Percentiles rank a stretch among this genome's conserved stretches.
These are phyloP conservation scores for Ceratobasidium sp. DNA, from an alignment of 1,284 basidiomycete species.

Conservation along the genomic window DNA sequence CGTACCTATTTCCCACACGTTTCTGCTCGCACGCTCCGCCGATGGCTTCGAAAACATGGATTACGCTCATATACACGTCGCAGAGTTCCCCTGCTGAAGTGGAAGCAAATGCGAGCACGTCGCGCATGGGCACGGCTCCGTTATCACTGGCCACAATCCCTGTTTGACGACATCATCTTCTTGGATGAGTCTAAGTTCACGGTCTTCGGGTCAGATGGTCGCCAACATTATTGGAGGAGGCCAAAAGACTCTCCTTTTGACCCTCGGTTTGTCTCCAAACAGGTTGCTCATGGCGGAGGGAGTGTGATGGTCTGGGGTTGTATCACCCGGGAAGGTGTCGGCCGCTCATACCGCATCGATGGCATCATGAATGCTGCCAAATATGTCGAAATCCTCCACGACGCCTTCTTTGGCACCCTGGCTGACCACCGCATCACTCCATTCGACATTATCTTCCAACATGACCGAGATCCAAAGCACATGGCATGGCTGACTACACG, in stretches of 20 bases:
- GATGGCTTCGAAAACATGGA: neutral
- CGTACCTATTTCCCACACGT: neutral
- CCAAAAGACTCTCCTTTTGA: neutral
- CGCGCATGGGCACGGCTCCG: neutral
- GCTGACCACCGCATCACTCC: neutral
- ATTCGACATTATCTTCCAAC: conserved; percentile 8
- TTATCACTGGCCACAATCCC: neutral
- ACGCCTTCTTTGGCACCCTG: conserved; percentile 11
- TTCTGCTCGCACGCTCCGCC: neutral
- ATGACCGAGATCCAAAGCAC: conserved; percentile 15
- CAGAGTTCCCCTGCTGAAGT: neutral
- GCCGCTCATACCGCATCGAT: conserved; percentile 6
- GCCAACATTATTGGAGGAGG: neutral
- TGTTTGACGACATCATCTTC: conserved; percentile 7
- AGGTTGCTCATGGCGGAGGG: conserved; percentile 8
- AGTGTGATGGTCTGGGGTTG: conserved; percentile 37
- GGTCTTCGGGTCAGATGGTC: neutral
- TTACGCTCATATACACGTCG: neutral
- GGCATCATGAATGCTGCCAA: neutral
- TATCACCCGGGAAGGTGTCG: conserved; percentile 29
- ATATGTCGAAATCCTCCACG: conserved; percentile 7
- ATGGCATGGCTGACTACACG: neutral
- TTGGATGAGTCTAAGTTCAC: neutral
- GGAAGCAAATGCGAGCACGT: neutral
- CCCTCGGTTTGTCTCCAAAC: neutral